phyloP scores from a whole-genome alignment of 345 rosid genomes.

The Eucalyptus rudis region DNA sequence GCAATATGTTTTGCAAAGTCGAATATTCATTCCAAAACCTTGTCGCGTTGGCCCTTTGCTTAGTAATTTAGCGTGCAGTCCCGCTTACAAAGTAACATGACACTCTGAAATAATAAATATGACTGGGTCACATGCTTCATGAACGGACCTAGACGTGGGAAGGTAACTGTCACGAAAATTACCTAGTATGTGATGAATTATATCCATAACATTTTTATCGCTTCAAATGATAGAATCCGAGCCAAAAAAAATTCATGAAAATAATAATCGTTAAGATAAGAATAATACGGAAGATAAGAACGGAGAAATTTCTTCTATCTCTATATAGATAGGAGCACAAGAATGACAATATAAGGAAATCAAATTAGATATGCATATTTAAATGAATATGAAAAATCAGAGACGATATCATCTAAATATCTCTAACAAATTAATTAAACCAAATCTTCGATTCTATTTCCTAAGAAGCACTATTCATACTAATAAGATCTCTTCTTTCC shows the following conservation, averaged over 20 bases:
- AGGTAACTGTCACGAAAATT: neutral
- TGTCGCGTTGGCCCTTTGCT: neutral
- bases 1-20: neutral
- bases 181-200: neutral
- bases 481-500: neutral
- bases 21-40: neutral
- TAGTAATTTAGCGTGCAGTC: neutral
- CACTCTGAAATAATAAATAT: neutral
- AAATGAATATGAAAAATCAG: neutral
- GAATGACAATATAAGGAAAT: neutral
- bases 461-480: neutral
- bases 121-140: neutral
- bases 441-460: neutral
- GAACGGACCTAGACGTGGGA: neutral
- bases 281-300: neutral
- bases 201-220: neutral
- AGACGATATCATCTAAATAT: neutral
- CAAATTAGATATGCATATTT: fast-evolving
- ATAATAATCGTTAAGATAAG: neutral
- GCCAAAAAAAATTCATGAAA: no score
- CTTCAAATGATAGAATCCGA: neutral
- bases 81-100: neutral
- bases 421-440: neutral
- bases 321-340: neutral
- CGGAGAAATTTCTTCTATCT: neutral